phyloP scores from a whole-genome alignment of 1,139 yeast species.

The Saccharomyces hybrid region DNA sequence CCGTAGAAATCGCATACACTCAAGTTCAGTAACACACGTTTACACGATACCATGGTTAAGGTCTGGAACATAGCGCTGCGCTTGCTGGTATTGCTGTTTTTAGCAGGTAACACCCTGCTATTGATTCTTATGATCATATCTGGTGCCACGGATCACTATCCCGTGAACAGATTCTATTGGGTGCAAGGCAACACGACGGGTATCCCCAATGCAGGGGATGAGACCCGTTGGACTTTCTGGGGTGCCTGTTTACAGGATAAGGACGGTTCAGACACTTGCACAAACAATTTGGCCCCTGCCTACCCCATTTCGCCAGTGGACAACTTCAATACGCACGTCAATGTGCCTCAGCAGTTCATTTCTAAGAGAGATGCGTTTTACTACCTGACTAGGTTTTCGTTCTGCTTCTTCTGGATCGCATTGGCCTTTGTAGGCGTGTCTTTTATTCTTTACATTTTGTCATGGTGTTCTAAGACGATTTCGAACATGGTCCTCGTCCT shows the following conservation, averaged over 20 bases:
- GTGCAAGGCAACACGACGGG: conserved; percentile 56
- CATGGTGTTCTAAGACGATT: conserved; percentile 39
- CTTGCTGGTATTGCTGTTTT: conserved; percentile 21
- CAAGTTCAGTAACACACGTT: background rate
- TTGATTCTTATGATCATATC: conserved; percentile 57
- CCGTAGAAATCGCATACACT: background rate
- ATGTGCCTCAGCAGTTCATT: conserved; percentile 53
- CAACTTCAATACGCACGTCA: conserved; percentile 49
- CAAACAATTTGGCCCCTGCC: conserved; percentile 42
- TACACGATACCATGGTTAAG: background rate
- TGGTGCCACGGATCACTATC: conserved; percentile 54
- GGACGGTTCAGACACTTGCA: background rate
- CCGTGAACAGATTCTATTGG: conserved; percentile 65
- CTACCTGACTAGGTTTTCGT: conserved; percentile 64
- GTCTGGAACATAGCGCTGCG: conserved; percentile 2
- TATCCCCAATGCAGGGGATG: conserved; percentile 46
- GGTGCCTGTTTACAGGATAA: conserved; percentile 49
- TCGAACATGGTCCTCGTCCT: conserved; percentile 51
- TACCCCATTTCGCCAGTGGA: conserved; percentile 68
- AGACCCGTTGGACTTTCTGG: conserved; percentile 77
- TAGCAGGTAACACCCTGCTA: conserved; percentile 43
- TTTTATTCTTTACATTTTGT: conserved; percentile 36
- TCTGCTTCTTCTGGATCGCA: conserved; percentile 57
- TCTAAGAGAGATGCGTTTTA: conserved; percentile 51
- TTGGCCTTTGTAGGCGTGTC: conserved; percentile 49